A percentile compares a stretch with the other conserved stretches of the same genome.
Evolutionary conservation across 192 early-diverging fungal species (phyloP).

Genomic region (Coemansia nantahalensis): DNA sequence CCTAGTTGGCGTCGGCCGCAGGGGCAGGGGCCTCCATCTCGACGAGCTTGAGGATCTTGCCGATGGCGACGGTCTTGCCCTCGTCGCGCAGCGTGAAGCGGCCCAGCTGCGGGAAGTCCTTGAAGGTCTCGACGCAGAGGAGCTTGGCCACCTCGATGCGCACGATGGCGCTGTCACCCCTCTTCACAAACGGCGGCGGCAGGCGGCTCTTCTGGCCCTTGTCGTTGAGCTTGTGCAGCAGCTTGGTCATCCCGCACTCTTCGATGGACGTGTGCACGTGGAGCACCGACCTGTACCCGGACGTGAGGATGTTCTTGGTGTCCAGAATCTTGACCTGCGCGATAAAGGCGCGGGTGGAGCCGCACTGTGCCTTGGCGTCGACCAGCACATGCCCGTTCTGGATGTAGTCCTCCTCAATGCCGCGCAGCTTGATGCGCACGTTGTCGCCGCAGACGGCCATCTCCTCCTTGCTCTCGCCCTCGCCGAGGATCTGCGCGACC

Average conservation of each 20-base stretch:
- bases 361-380: constrained; percentile 71
- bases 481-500: constrained; percentile 78
- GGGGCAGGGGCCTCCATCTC: constrained; percentile 1
- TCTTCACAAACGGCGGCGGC: constrained; percentile 92
- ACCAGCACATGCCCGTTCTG: constrained; percentile 87
- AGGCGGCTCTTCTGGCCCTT: constrained; percentile 82
- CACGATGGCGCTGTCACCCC: constrained; percentile 86
- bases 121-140: constrained; percentile 85
- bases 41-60: constrained; percentile 83
- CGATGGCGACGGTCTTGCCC: constrained; percentile 83
- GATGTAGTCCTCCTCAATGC: constrained; percentile 93
- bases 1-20: neutral
- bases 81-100: constrained; percentile 99
- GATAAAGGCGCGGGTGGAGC: constrained; percentile 75
- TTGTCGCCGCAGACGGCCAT: constrained; percentile 88
- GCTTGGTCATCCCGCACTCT: constrained; percentile 77
- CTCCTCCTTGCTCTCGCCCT: constrained; percentile 75
- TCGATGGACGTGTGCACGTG: constrained; percentile 88
- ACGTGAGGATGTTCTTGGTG: constrained; percentile 93
- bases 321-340: constrained; percentile 90
- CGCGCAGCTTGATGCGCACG: constrained; percentile 82
- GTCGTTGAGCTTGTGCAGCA: constrained; percentile 93
- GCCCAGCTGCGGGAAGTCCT: constrained; percentile 86
- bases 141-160: constrained; percentile 73
- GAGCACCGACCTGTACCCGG: constrained; percentile 91